phyloP scores from a whole-genome alignment of 257 asterid species.

The Solanum sitiens region DNA sequence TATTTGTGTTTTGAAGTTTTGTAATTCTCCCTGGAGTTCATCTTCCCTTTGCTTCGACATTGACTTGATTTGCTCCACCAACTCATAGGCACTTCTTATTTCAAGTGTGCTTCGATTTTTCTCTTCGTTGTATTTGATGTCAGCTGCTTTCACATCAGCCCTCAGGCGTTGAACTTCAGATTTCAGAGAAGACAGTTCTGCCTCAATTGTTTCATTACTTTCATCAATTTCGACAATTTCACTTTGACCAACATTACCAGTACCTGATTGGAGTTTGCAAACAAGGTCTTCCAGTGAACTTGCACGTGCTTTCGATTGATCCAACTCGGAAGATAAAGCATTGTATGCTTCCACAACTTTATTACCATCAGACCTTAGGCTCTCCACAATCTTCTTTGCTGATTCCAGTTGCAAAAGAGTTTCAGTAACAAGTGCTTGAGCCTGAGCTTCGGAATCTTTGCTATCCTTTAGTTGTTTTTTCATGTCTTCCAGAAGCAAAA shows the following conservation, averaged over 20 bases:
- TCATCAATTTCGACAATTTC: constrained; percentile 1
- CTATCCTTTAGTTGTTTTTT: constrained; percentile 37
- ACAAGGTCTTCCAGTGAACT: constrained; percentile 47
- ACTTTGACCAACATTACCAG: not conserved
- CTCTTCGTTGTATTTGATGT: constrained; percentile 47
- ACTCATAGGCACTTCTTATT: constrained; percentile 34
- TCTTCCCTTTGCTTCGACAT: constrained; percentile 35
- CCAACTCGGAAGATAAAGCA: constrained; percentile 46
- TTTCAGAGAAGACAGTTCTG: constrained; percentile 33
- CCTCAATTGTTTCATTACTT: constrained; percentile 10
- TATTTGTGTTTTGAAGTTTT: constrained; percentile 29
- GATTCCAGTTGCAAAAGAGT: constrained; percentile 64
- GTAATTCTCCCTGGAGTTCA: constrained; percentile 37
- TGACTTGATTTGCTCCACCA: constrained; percentile 45
- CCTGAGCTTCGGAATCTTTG: constrained; percentile 60
- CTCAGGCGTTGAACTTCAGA: constrained; percentile 41
- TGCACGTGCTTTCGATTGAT: constrained; percentile 57
- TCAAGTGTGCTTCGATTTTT: constrained; percentile 27
- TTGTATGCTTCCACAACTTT: constrained; percentile 37
- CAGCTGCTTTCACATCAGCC: constrained; percentile 62
- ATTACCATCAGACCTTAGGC: constrained; percentile 46
- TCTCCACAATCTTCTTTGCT: constrained; percentile 47
- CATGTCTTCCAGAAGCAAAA: constrained; percentile 51
- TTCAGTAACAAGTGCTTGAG: constrained; percentile 39
- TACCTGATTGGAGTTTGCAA: constrained; percentile 35